These are phyloP conservation scores for Alternaria conjuncta DNA, from an alignment of 2,329 filamentous ascomycete genomes.

Conservation along the genomic window DNA sequence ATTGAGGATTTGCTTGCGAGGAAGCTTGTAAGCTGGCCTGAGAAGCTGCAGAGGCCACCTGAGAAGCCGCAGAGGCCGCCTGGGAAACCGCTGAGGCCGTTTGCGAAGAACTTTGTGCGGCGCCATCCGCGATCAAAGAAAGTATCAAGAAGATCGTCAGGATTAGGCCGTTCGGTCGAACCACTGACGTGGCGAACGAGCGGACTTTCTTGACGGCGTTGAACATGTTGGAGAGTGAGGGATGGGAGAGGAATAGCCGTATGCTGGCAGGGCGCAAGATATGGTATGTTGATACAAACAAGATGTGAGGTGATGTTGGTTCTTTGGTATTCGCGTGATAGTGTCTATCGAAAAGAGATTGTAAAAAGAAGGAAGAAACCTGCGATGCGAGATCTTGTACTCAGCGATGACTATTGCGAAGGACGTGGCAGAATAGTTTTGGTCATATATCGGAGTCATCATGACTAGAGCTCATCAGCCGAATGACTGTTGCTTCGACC, in stretches of 20 bases:
- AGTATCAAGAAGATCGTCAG: neutral
- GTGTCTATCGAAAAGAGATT: neutral
- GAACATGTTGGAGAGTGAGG: neutral
- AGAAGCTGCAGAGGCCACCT: neutral
- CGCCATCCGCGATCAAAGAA: neutral
- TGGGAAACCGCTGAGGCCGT: neutral
- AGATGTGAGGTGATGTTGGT: neutral
- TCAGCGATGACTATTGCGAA: neutral
- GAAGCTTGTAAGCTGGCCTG: neutral
- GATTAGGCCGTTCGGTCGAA: neutral
- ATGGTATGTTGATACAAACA: rapidly evolving
- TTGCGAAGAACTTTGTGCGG: neutral
- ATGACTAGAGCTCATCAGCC: neutral
- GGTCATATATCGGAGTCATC: neutral
- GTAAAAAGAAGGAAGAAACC: neutral
- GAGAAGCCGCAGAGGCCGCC: neutral
- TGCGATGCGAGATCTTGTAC: neutral
- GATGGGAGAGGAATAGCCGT: neutral
- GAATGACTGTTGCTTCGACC: neutral
- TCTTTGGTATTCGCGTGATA: neutral
- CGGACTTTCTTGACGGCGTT: neutral
- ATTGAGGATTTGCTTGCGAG: neutral
- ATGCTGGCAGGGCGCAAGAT: neutral
- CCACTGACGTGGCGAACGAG: neutral
- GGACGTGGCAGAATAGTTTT: neutral